Evolutionary conservation across 108 stramenopile species (phyloP), one percentile per base, ranked within the genome.

Genomic region (Chaetoceros tenuissimus): DNA sequence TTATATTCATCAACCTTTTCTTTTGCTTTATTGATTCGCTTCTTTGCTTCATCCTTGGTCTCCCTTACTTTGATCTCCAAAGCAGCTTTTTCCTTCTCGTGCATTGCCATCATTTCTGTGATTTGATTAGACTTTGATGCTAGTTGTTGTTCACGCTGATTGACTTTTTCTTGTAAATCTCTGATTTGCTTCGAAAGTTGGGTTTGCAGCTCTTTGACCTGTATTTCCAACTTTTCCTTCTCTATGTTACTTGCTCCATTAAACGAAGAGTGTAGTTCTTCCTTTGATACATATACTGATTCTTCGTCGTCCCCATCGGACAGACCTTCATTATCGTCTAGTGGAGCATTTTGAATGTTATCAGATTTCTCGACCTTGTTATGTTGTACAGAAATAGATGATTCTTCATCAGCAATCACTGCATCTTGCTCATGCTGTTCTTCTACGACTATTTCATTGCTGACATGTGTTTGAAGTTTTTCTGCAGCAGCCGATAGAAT

Each of bases 21-120:
- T 57, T 78, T 81, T 24, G 88, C 80, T 24, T 61, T 62, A 3
- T 51, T 46, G 30, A 85, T 74, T 2, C 88, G 77, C 51, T 67
- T 78, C 46, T 81, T 89, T 28, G 88, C 84, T 73, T 85, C 87
- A 44, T 89, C 87, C 46, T 89, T 89, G 46, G 87, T 84, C 51
- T 85, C 78, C 22, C 55, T 28, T 3, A 84, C 53, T 21, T 74
- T 67, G 46, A 70, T 51, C 20, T 57, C 63, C 2, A 85, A 55
- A 46, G 84, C 62, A 10, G 64, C 53, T 34, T 72, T 73, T 62
- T 85, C 84, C 24, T 47, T 52, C 46, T 89, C 84, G 46, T 67
- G 46, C 55, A 83, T 59, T 18, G 53, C 18, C 54, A 74, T 66
- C 2, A 89, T 51, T 24, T 75, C 53, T 3, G 72, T 71, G 46